Percentiles rank a stretch among this genome's conserved stretches.
Conservation (phyloP, 192 early-diverging fungal genomes). For the Linnemannia zychae region DNA sequence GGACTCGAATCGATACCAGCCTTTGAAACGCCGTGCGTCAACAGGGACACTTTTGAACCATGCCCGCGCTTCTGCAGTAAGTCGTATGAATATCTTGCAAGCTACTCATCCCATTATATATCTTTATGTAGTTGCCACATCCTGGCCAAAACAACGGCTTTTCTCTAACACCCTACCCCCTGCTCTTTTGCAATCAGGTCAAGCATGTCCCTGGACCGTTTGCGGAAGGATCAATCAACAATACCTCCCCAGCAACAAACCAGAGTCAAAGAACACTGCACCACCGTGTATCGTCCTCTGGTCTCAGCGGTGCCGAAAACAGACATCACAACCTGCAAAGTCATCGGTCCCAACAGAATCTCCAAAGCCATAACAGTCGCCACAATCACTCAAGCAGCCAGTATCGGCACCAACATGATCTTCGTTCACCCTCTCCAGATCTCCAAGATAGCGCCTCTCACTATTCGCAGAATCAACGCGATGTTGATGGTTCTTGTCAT, state of each 20-base stretch:
- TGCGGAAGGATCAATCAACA: background rate
- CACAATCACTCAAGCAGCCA: background rate
- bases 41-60: slow-evolving; percentile 45
- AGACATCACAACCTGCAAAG: background rate
- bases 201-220: slow-evolving; percentile 22
- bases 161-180: background rate
- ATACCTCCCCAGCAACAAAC: background rate
- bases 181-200: background rate
- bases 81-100: background rate
- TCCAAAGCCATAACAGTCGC: background rate
- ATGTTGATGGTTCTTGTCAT: background rate
- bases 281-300: background rate
- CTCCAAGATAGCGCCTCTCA: background rate
- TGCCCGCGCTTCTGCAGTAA: slow-evolving; percentile 31
- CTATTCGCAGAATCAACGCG: background rate
- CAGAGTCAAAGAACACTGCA: background rate
- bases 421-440: slow-evolving; percentile 43
- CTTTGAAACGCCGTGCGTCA: slow-evolving; percentile 46
- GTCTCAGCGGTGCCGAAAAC: background rate
- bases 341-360: background rate
- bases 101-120: background rate
- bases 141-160: background rate
- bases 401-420: background rate
- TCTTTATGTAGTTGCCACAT: background rate
- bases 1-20: slow-evolving; percentile 39